Evolutionary conservation across 176 grass and related monocot species (phyloP).

Genomic region (Tuctoria greenei): DNA sequence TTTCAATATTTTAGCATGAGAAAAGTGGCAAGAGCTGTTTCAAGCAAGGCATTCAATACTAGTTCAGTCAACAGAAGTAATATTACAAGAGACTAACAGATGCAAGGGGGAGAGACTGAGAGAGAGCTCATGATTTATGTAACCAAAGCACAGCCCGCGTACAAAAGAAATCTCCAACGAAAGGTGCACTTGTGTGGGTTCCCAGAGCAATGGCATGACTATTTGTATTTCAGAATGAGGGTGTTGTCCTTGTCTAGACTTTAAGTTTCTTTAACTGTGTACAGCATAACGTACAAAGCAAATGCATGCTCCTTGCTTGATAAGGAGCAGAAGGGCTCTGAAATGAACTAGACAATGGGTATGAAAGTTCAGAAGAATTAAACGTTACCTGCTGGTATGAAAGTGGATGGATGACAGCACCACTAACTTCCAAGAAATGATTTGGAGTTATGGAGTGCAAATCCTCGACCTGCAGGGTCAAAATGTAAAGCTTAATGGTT

Average conservation of each 20-base stretch:
- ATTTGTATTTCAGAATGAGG: background rate
- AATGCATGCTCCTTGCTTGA: conserved; percentile 17
- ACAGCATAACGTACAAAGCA: conserved; percentile 23
- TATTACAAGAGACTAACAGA: background rate
- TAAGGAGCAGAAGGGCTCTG: conserved; percentile 5
- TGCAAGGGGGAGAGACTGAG: background rate
- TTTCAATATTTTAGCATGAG: conserved; percentile 2
- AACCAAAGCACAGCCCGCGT: background rate
- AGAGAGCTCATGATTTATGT: background rate
- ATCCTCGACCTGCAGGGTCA: conserved; percentile 79
- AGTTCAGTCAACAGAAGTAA: background rate
- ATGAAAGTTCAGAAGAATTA: background rate
- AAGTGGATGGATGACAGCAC: conserved; percentile 87
- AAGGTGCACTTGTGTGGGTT: background rate
- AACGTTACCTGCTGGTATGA: conserved; percentile 89
- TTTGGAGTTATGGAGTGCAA: conserved; percentile 98
- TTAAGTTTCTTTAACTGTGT: background rate
- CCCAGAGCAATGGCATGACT: background rate
- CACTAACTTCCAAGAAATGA: conserved; percentile 97
- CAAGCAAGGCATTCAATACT: background rate
- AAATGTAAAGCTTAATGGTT: conserved; percentile 7
- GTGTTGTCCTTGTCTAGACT: background rate
- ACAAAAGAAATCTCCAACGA: conserved; percentile 8
- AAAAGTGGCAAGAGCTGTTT: conserved; percentile 15
- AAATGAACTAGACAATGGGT: conserved; percentile 15